Conservation (phyloP, 257 asterid genomes). For the Nicotiana attenuata region DNA sequence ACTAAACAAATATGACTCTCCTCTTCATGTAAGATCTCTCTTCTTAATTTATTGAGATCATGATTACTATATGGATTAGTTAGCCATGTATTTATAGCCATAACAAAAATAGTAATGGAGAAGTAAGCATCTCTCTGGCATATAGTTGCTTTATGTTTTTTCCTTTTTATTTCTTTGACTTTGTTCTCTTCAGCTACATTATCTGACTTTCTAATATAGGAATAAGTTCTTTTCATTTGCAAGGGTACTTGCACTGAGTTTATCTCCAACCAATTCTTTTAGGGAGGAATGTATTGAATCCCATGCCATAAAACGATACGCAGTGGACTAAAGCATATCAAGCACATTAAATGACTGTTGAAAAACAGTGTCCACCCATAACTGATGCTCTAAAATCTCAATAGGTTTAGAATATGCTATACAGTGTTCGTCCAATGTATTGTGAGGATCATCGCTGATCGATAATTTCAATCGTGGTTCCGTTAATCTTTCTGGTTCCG, state of each 20-base stretch:
- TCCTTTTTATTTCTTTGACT: background rate
- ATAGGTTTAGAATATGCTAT: no score
- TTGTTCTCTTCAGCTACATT: background rate
- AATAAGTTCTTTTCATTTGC: background rate
- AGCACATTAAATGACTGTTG: background rate
- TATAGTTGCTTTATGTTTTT: background rate
- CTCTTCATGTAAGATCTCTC: background rate
- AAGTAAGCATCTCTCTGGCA: background rate
- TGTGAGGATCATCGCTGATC: no score
- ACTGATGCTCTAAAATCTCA: no score
- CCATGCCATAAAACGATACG: background rate
- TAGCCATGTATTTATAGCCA: background rate
- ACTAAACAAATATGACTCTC: background rate
- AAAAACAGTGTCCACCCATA: no score
- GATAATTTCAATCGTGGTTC: no score
- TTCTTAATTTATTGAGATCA: background rate
- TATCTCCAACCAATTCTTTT: background rate
- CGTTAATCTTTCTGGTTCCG: no score
- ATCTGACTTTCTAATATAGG: background rate
- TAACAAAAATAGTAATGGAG: background rate
- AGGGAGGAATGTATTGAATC: background rate
- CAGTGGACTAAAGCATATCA: background rate
- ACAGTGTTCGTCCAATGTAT: no score
- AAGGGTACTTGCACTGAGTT: background rate
- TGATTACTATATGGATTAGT: background rate